A percentile compares a stretch with the other conserved stretches of the same genome.
Evolutionary conservation across 2,329 filamentous ascomycete genomes (phyloP).

Genomic region (Colletotrichum endophyticum): DNA sequence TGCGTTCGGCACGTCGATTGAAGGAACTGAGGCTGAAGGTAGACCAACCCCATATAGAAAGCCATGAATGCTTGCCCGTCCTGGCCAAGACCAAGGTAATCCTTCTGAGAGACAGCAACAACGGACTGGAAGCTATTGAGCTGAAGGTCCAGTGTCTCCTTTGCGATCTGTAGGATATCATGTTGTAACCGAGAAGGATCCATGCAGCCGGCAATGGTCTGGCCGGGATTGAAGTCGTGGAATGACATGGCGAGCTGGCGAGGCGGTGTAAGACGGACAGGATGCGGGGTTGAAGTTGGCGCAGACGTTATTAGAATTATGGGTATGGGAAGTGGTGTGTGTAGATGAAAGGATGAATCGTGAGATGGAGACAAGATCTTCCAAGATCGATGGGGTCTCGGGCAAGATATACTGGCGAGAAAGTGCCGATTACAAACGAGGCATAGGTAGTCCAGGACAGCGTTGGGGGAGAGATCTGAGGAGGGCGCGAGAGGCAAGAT

Average conservation of each 20-base stretch:
- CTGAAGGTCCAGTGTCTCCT: constrained; percentile 4
- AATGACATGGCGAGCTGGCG: background rate
- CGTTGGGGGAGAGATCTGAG: background rate
- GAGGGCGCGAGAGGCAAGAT: background rate
- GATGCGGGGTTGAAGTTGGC: background rate
- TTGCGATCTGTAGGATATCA: background rate
- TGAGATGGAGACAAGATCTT: background rate
- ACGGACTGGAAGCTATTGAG: constrained; percentile 15
- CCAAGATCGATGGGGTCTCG: background rate
- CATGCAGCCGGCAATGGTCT: constrained; percentile 6
- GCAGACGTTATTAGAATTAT: background rate
- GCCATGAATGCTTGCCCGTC: constrained; percentile 15
- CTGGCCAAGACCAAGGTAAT: constrained; percentile 7
- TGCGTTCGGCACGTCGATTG: background rate
- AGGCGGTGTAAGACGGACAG: background rate
- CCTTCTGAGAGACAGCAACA: background rate
- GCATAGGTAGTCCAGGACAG: background rate
- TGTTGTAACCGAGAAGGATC: constrained; percentile 2
- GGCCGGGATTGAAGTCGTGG: constrained; percentile 5
- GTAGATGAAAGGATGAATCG: background rate
- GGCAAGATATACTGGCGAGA: background rate
- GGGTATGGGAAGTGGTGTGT: background rate
- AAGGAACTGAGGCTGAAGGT: background rate
- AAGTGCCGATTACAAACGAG: background rate
- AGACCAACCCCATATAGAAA: constrained; percentile 4